Base-by-base conservation (phyloP, 2,329 filamentous ascomycete species). In the Lasiodiplodia theobromae region DNA sequence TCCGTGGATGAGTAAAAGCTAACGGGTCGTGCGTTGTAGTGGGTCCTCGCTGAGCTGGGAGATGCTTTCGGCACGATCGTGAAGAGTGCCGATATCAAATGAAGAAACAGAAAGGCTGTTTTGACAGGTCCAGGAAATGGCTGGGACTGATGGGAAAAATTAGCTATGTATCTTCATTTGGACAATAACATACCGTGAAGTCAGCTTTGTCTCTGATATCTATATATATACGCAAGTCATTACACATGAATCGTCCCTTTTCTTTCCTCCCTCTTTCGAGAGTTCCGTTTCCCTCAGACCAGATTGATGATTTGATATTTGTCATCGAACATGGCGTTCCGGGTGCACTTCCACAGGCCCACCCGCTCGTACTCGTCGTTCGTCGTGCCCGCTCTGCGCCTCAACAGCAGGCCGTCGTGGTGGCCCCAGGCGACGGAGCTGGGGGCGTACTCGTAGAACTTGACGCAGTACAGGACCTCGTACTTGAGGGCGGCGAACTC, bases 41-140 rank as follows among this genome's bases (percentile, higher is more conserved):
- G 86, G 70, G 82, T 82, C 2, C 77, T 92, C 71, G 81, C 82
- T 6, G 89, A 91, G 77, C 78, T 92, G 74, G 87, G 74, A 0
- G 89, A 92, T 83, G 85, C 82, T 1, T 90, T 91, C 77, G 89
- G 83, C 0, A 91, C 87, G 0, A 81, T 91, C 7, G 80, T 91
- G 0, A 79, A 84, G 71, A 84, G 83, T 72, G 76, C 72, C 25
- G 83, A 86, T 37, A 82, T 86, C 72, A 82, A 82, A 70, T 82
- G 74, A 67, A 28, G 21, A 10, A 52, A 49, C 8, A n/a, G 2
- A 44, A 47, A 12, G 57, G 37, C 11, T 25, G 18, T 28, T 34
- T 44, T 23, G 37, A 40, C 56, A 25, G 37, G 11, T 3, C 21
- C 25, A 34, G 11, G 31, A 38, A 18, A 10, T 11, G 8, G 8